Percentiles rank a stretch among this genome's conserved stretches.
Evolutionary conservation across 2,329 filamentous ascomycete species (phyloP).

Genomic region (Camptophora hylomeconis): DNA sequence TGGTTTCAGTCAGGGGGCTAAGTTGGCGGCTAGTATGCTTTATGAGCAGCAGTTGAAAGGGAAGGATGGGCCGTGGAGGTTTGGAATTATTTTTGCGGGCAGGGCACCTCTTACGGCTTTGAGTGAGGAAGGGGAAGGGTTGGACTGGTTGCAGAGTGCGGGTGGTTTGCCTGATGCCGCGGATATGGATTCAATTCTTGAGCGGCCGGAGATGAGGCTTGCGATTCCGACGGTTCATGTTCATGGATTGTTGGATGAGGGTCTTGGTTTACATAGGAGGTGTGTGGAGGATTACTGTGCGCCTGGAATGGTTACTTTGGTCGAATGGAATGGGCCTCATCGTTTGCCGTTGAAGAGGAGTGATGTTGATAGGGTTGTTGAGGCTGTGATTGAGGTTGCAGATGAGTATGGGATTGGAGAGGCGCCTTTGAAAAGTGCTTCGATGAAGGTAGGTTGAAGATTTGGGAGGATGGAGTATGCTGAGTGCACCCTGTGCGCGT

Average conservation of each 20-base stretch:
- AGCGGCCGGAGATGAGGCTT: constrained; percentile 33
- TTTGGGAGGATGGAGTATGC: not conserved
- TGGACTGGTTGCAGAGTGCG: constrained; percentile 18
- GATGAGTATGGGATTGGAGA: constrained; percentile 31
- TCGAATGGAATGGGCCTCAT: constrained; percentile 66
- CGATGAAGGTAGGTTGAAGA: not conserved
- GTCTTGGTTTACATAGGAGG: constrained; percentile 45
- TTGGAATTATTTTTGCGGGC: constrained; percentile 50
- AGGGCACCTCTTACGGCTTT: constrained; percentile 41
- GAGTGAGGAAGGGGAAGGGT: constrained; percentile 11
- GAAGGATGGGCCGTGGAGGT: constrained; percentile 32
- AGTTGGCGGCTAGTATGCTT: constrained; percentile 46
- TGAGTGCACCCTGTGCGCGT: no score
- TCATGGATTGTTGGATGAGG: constrained; percentile 49
- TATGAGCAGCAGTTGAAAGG: constrained; percentile 45
- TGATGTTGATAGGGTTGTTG: constrained; percentile 48
- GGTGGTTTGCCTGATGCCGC: constrained; percentile 13
- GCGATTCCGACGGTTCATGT: constrained; percentile 53
- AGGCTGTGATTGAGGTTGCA: constrained; percentile 40
- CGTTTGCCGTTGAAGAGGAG: constrained; percentile 54
- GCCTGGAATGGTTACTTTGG: constrained; percentile 36
- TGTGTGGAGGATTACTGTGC: constrained; percentile 48
- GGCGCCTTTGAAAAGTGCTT: not conserved
- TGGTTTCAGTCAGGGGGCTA: constrained; percentile 57
- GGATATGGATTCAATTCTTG: constrained; percentile 16